A percentile compares a stretch with the other conserved stretches of the same genome.
Evolutionary conservation across 1,284 basidiomycete genomes (phyloP).

Genomic region (Irpex sp.): DNA sequence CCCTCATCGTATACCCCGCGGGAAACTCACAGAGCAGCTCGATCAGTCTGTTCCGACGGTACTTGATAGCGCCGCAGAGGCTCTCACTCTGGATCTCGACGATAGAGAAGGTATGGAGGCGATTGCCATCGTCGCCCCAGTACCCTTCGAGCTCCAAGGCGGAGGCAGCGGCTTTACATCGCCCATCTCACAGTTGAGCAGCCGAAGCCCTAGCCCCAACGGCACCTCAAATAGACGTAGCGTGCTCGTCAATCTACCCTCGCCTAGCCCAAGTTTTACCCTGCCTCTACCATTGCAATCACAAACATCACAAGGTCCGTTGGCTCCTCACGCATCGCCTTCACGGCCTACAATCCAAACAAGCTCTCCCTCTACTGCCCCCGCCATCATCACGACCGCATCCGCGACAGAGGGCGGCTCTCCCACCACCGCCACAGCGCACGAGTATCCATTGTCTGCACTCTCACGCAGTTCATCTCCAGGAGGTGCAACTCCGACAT

Average conservation of each 20-base stretch:
- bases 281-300: conserved; percentile 18
- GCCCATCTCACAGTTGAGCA: conserved; percentile 62
- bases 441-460: conserved; percentile 31
- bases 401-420: conserved; percentile 37
- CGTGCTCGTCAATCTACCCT: conserved; percentile 27
- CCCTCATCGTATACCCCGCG: conserved; percentile 69
- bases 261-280: conserved; percentile 26
- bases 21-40: conserved; percentile 65
- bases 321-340: conserved; percentile 17
- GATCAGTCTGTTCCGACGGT: conserved; percentile 74
- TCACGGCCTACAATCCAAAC: conserved; percentile 23
- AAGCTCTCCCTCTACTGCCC: conserved; percentile 15
- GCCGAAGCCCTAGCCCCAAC: conserved; percentile 53
- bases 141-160: conserved; percentile 26
- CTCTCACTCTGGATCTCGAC: conserved; percentile 45
- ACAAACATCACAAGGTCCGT: conserved; percentile 1
- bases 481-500: conserved; percentile 17
- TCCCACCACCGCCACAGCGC: conserved; percentile 38
- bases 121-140: conserved; percentile 57
- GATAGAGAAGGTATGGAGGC: conserved; percentile 44
- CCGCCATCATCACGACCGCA: conserved; percentile 40
- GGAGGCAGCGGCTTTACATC: conserved; percentile 57
- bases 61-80: conserved; percentile 66
- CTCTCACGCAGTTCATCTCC: conserved; percentile 17
- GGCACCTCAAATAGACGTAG: conserved; percentile 29